Conservation (phyloP, 352 stramenopile genomes). For the Albugo candida region DNA sequence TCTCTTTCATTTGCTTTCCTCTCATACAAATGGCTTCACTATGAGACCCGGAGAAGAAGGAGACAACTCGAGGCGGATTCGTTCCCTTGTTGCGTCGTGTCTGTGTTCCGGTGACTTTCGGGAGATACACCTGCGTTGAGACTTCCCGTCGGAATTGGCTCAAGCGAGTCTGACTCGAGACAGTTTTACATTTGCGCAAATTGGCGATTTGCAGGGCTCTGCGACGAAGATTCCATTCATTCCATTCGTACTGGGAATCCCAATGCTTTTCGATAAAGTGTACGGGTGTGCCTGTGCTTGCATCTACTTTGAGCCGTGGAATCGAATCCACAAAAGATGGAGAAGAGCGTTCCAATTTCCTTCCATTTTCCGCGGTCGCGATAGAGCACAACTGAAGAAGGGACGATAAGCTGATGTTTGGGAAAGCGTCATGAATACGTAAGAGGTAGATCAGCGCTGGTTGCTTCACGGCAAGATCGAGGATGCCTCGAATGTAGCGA, state of each 20-base stretch:
- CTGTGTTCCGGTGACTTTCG: constrained; percentile 40
- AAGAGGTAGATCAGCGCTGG: constrained; percentile 87
- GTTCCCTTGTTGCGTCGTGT: constrained; percentile 60
- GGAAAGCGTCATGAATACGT: constrained; percentile 71
- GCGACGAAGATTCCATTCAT: constrained; percentile 84
- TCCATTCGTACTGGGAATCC: constrained; percentile 87
- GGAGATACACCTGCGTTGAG: constrained; percentile 78
- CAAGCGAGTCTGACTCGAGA: constrained; percentile 71
- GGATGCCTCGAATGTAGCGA: constrained; percentile 50
- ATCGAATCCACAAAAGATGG: constrained; percentile 28
- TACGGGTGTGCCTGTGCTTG: constrained; percentile 72
- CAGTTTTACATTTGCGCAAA: constrained; percentile 76
- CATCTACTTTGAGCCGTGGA: constrained; percentile 57
- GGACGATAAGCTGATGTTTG: constrained; percentile 42
- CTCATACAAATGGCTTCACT: constrained; percentile 12
- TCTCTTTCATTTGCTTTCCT: constrained; percentile 13
- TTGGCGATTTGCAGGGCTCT: constrained; percentile 84
- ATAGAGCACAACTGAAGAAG: constrained; percentile 46
- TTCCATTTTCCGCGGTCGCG: constrained; percentile 13
- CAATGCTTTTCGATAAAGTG: constrained; percentile 87
- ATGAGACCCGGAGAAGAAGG: constrained; percentile 55
- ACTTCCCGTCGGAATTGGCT: constrained; percentile 78
- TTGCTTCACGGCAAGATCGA: constrained; percentile 39
- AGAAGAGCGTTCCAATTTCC: constrained; percentile 14
- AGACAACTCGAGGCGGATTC: constrained; percentile 61